Percentiles rank a stretch among this genome's conserved stretches.
These are phyloP conservation scores for Lichtheimia ramosa DNA, from an alignment of 371 early-diverging fungal species.

Conservation along the genomic window DNA sequence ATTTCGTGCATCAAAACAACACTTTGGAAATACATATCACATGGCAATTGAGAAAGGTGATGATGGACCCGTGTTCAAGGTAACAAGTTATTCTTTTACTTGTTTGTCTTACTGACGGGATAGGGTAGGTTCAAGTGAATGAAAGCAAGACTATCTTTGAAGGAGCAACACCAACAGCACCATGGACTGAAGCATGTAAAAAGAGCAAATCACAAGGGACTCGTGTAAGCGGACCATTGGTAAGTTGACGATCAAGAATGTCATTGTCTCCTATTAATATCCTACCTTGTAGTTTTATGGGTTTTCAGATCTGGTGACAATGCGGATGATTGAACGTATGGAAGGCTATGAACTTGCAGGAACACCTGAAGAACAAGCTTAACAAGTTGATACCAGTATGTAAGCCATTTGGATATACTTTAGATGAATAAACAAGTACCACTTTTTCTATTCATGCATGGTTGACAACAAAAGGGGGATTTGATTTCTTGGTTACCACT, in stretches of 20 bases:
- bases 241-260: slow-evolving; percentile 20
- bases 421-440: too few species aligned
- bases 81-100: slow-evolving; percentile 2
- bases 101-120: background rate
- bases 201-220: slow-evolving; percentile 43
- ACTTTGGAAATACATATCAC: slow-evolving; percentile 54
- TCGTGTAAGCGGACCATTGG: slow-evolving; percentile 52
- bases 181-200: slow-evolving; percentile 60
- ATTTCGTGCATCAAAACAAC: slow-evolving; percentile 52
- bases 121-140: slow-evolving; percentile 20
- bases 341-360: slow-evolving; percentile 32
- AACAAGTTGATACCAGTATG: background rate
- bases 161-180: slow-evolving; percentile 55
- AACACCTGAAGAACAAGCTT: slow-evolving; percentile 23
- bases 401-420: too few species aligned
- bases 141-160: slow-evolving; percentile 32
- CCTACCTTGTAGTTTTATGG: slow-evolving; percentile 35
- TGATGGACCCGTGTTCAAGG: slow-evolving; percentile 47
- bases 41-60: slow-evolving; percentile 49
- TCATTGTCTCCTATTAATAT: background rate
- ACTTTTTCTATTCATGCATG: too few species aligned
- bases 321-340: slow-evolving; percentile 36
- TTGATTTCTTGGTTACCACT: too few species aligned
- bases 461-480: too few species aligned
- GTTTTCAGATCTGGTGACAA: slow-evolving; percentile 49